Percentiles rank a stretch among this genome's conserved stretches.
These are phyloP conservation scores for apple (Malus domestica) DNA, from an alignment of 306 rosid species.

Conservation along the genomic window ASM211411v1 NC_041790.1:33005001-33005500, in stretches of 20 bases:
- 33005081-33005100: not conserved
- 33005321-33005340: not conserved
- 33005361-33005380: not conserved
- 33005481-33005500: no score
- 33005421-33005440: not conserved
- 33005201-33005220: no score
- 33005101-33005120: no score
- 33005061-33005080: not conserved
- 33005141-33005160: no score
- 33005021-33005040: not conserved
- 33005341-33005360: not conserved
- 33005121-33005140: no score
- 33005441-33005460: not conserved
- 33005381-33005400: not conserved
- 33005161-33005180: no score
- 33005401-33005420: no score
- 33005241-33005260: no score
- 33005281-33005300: not conserved
- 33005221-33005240: no score
- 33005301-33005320: not conserved
- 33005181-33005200: no score
- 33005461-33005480: not conserved
- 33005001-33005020: not conserved
- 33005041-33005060: not conserved
- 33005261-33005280: not conserved